Base-by-base conservation (phyloP, 1,284 basidiomycete genomes). In the Marasmius tenuissimus region DNA sequence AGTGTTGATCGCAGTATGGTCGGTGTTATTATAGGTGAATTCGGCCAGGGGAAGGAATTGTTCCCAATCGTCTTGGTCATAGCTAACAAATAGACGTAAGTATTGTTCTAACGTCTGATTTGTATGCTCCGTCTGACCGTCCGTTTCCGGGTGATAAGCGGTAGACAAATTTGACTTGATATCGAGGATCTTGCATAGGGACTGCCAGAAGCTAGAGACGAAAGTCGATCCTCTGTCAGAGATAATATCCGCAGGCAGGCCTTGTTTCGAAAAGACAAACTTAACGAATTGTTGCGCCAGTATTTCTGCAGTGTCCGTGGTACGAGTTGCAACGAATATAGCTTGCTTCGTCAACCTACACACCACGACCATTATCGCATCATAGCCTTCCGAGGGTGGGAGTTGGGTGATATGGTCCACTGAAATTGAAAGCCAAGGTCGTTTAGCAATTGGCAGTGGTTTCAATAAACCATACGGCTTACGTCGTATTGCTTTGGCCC, bases 291-390 rank as follows among this genome's bases (percentile, higher is more conserved):
- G 50, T 20, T 35, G 39, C 2, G 40, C 56, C 7, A n/a, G 52
- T 20, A 16, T 27, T 4, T 10, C 12, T 5, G 57, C 18, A 3
- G 9, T 18, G 27, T 53, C 33, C 3, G 18, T 35, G 1, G 45
- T 42, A 37, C 10, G 22, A n/a, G n/a, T n/a, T n/a, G 14, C 65
- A 68, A 62, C 67, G 14, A 63, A 57, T 27, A 67, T 64, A 3
- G 63, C 64, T 20, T 47, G 51, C 58, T 74, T 74, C 18, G 60
- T 66, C 10, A 63, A 35, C 8, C 47, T 42, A 51, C 69, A 66
- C 1, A 71, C 71, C 57, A 64, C 65, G 1, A 75, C 69, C 45
- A 76, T 61, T 38, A 76, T 70, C 0, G 69, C 55, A 53, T 74
- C 65, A 56, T 67, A 72, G 0, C 72, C 74, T 10, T 71, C 33